phyloP scores from a whole-genome alignment of 768 basidiomycete genomes.

The Cyclocybe cylindracea region DNA sequence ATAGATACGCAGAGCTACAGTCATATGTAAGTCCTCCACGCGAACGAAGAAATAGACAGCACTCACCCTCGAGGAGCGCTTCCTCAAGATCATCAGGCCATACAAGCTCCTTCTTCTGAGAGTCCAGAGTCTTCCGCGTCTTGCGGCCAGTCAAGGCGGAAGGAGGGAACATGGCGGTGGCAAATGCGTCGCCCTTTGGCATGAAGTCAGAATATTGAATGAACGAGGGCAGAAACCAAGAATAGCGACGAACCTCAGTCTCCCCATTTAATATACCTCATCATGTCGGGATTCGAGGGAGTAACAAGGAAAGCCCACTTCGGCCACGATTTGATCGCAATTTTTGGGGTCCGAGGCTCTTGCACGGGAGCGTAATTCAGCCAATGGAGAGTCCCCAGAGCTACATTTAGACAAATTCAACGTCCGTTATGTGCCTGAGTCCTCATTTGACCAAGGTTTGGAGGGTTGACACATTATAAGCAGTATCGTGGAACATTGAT shows the following conservation, averaged over 20 bases:
- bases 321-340: too few species aligned
- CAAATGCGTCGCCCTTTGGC: neutral
- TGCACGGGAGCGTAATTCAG: too few species aligned
- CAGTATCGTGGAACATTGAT: neutral
- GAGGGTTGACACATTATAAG: neutral
- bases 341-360: too few species aligned
- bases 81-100: slow-evolving; percentile 25
- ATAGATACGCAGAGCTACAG: slow-evolving; percentile 15
- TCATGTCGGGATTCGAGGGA: too few species aligned
- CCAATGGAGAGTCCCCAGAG: neutral
- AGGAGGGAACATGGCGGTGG: slow-evolving; percentile 10
- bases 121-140: slow-evolving; percentile 22
- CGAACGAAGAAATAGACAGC: neutral
- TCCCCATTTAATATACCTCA: too few species aligned
- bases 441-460: neutral
- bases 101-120: slow-evolving; percentile 20
- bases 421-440: too few species aligned
- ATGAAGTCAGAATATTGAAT: too few species aligned
- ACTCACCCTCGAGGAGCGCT: slow-evolving; percentile 24
- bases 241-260: too few species aligned
- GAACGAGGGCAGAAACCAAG: too few species aligned
- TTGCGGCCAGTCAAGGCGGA: slow-evolving; percentile 24
- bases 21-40: neutral
- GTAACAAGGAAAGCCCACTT: too few species aligned
- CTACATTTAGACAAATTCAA: neutral